A percentile compares a stretch with the other conserved stretches of the same genome.
Evolutionary conservation across 2,329 filamentous ascomycete genomes (phyloP).

Genomic region (Penicillium sp.): DNA sequence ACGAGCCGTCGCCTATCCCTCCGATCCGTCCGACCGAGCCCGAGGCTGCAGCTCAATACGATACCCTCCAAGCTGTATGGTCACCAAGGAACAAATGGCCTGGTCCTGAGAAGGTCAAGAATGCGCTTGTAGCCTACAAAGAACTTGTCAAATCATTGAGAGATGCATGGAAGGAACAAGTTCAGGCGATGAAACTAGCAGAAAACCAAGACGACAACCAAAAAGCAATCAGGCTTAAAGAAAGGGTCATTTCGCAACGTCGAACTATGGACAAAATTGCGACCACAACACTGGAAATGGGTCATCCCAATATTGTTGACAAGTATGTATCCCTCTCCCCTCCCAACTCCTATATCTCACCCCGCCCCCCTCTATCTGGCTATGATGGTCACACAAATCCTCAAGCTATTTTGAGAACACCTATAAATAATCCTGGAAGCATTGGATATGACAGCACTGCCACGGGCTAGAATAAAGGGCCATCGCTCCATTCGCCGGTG

Average conservation of each 20-base stretch:
- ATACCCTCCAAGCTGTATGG: constrained; percentile 63
- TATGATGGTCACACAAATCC: constrained; percentile 35
- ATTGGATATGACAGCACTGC: constrained; percentile 25
- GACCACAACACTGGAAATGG: constrained; percentile 43
- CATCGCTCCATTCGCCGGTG: constrained; percentile 4
- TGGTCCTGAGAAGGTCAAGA: constrained; percentile 54
- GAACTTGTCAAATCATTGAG: constrained; percentile 60
- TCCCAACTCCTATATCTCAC: constrained; percentile 13
- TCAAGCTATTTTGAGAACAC: constrained; percentile 37
- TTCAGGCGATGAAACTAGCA: constrained; percentile 56
- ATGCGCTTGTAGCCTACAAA: constrained; percentile 57
- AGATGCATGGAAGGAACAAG: constrained; percentile 62
- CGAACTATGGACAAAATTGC: constrained; percentile 56
- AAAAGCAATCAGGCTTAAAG: constrained; percentile 56
- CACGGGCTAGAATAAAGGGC: constrained; percentile 33
- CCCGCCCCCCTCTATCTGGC: constrained; percentile 24
- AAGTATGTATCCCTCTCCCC: constrained; percentile 45
- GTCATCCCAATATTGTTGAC: constrained; percentile 49
- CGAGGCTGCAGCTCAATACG: constrained; percentile 56
- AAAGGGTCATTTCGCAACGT: constrained; percentile 58
- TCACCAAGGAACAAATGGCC: constrained; percentile 53
- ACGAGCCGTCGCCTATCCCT: constrained; percentile 58
- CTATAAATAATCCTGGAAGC: constrained; percentile 37
- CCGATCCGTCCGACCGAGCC: constrained; percentile 53
- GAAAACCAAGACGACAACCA: constrained; percentile 57